Percentiles rank a stretch among this genome's conserved stretches.
Conservation (phyloP, 2,329 filamentous ascomycete species). For the Aspergillus glaucus region DNA sequence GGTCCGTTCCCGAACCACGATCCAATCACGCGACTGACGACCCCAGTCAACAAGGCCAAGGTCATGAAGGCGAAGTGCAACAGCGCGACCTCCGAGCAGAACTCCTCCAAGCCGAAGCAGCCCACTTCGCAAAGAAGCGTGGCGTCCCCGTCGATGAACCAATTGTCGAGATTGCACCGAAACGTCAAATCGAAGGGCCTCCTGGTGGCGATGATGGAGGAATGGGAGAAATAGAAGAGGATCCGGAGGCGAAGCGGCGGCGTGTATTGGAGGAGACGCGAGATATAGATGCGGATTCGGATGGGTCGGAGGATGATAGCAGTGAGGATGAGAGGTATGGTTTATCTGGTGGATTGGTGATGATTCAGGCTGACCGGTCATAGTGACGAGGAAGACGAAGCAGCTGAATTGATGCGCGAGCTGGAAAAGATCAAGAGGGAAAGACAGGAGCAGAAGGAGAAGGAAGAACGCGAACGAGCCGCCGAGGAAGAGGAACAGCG, state of each 20-base stretch:
- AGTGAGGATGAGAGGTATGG: constrained; percentile 55
- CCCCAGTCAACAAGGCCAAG: constrained; percentile 73
- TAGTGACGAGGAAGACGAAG: constrained; percentile 71
- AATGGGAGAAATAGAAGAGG: constrained; percentile 63
- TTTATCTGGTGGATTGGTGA: background rate
- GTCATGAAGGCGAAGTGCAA: constrained; percentile 65
- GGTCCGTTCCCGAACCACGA: constrained; percentile 9
- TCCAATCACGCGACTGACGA: constrained; percentile 10
- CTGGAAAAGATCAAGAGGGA: constrained; percentile 90
- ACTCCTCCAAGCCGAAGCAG: constrained; percentile 79
- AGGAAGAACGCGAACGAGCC: constrained; percentile 74
- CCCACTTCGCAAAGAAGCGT: constrained; percentile 78
- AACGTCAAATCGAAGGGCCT: constrained; percentile 58
- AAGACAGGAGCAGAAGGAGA: constrained; percentile 71
- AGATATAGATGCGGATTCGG: constrained; percentile 78
- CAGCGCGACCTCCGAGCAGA: constrained; percentile 81
- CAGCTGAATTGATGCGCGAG: constrained; percentile 84
- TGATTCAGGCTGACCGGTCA: constrained; percentile 23
- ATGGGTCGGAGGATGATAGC: constrained; percentile 54
- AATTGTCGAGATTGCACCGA: constrained; percentile 41
- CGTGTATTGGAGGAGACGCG: constrained; percentile 81
- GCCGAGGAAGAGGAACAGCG: constrained; percentile 74
- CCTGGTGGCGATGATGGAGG: constrained; percentile 27
- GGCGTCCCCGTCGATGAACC: constrained; percentile 51
- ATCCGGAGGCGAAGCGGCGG: constrained; percentile 73